These are phyloP conservation scores for Coemansia sp. DNA, from an alignment of 192 early-diverging fungal genomes.

Conservation along the genomic window DNA sequence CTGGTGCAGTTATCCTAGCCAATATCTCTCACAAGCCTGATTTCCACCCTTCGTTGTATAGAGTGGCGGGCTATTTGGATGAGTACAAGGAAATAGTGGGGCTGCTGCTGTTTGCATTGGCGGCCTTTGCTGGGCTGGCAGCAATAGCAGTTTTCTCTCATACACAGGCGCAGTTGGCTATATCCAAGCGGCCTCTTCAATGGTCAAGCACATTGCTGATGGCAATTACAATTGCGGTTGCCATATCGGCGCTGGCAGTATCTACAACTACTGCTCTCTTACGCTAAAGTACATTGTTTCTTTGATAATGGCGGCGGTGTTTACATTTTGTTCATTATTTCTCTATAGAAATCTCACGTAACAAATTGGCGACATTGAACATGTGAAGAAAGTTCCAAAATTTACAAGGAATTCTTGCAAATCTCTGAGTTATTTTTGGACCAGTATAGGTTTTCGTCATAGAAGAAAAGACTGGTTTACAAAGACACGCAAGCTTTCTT, in stretches of 20 bases:
- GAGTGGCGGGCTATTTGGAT: neutral
- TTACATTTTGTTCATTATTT: neutral
- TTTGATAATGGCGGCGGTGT: too few relatives aligned
- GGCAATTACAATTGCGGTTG: conserved; percentile 16
- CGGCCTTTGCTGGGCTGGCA: conserved; percentile 17
- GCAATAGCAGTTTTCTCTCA: conserved; percentile 21
- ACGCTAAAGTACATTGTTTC: too few relatives aligned
- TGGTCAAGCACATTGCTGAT: conserved; percentile 31
- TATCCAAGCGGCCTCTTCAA: conserved; percentile 14
- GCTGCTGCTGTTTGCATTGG: conserved; percentile 16
- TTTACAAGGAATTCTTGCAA: too few relatives aligned
- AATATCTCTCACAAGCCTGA: conserved; percentile 1
- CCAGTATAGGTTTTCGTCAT: too few relatives aligned
- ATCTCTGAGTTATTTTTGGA: too few relatives aligned
- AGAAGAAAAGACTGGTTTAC: too few relatives aligned
- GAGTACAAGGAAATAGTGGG: conserved; percentile 1
- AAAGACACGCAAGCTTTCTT: too few relatives aligned
- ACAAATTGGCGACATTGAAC: too few relatives aligned
- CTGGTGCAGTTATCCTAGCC: conserved; percentile 25
- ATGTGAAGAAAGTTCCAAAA: too few relatives aligned
- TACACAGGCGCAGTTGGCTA: conserved; percentile 29
- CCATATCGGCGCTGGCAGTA: conserved; percentile 5
- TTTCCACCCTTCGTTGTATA: too few relatives aligned
- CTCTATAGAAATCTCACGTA: neutral
- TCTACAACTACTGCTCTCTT: neutral